Evolutionary conservation across 371 early-diverging fungal species (phyloP).

Genomic region (Syncephalastrum monosporum): DNA sequence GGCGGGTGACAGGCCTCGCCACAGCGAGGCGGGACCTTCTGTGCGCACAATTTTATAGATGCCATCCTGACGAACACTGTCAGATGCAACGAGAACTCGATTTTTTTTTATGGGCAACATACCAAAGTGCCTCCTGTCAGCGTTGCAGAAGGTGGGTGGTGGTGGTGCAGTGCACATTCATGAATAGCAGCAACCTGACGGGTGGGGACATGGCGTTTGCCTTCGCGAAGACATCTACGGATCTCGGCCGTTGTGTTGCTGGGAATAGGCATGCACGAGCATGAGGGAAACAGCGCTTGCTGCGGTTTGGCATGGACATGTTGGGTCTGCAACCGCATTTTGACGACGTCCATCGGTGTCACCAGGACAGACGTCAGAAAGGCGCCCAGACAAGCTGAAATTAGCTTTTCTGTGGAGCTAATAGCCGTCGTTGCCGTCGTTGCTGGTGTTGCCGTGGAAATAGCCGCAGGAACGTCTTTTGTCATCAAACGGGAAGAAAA

Average conservation of each 20-base stretch:
- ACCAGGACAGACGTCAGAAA: conserved; percentile 46
- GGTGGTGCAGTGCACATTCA: conserved; percentile 22
- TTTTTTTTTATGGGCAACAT: conserved; percentile 4
- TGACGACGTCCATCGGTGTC: conserved; percentile 94
- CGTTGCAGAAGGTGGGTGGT: background rate
- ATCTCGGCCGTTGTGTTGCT: conserved; percentile 6
- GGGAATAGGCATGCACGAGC: conserved; percentile 1
- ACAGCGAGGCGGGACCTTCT: conserved; percentile 79
- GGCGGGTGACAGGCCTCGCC: conserved; percentile 88
- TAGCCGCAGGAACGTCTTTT: background rate
- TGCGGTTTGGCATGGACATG: conserved; percentile 9
- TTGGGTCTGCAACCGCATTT: conserved; percentile 86
- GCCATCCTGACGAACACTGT: conserved; percentile 56
- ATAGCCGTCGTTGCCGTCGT: background rate
- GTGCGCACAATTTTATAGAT: conserved; percentile 73
- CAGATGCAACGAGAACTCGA: background rate
- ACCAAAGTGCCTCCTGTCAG: conserved; percentile 32
- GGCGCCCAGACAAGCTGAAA: conserved; percentile 11
- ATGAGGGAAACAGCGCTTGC: background rate
- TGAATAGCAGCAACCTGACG: conserved; percentile 23
- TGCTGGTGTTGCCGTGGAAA: too few species aligned
- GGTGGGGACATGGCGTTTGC: conserved; percentile 10
- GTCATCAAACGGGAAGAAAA: conserved; percentile 4
- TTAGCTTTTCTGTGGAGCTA: conserved; percentile 10
- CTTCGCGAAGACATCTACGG: conserved; percentile 5